Base-by-base conservation (phyloP, 768 basidiomycete species). In the Gloeopeniophorella convolvens region DNA sequence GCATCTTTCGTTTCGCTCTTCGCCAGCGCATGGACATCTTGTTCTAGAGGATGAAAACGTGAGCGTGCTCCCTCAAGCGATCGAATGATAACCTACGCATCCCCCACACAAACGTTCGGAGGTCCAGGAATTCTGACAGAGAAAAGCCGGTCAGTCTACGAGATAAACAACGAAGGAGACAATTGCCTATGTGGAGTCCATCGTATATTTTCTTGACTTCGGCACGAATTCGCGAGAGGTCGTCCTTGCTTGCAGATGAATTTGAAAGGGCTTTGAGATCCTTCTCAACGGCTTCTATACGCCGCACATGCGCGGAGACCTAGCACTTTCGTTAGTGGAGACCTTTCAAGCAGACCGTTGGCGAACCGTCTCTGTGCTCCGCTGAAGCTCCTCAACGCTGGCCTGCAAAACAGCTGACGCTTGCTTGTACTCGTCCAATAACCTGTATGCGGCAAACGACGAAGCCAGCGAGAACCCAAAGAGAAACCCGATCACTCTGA, bases 391-490 rank as follows among this genome's bases (percentile, higher is more conserved):
- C 58, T 89, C 84, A 13, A 95, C 87, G 63, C 89, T 92, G 18
- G 83, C 79, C 66, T 93, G 86, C 42, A 96, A 68, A 24, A 88
- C 78, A n/a, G 85, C 83, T 3, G 90, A 91, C 26, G 92, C 91
- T 35, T 76, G 71, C 66, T 90, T 89, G 67, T 93, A 92, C 69
- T 95, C 93, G 56, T 95, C 90, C 40, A 94, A 69, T 16, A 96
- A 73, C 64, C 89, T 81, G 65, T 92, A 95, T 23, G 90, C 84
- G 34, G 90, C 89, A 59, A 83, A 79, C 0, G 87, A 83, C 1
- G 91, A 89, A 1, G 91, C 90, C 30, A 93, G 67, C 5, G 92
- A 92, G 71, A 95, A 94, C 1, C 91, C 93, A 58, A 93, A 80
- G 30, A 96, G 65, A 63, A 92, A 91, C 0, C 89, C 89, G 34